Evolutionary conservation across 1,284 basidiomycete genomes (phyloP), one percentile per base, ranked within the genome.

Genomic region (Fistulinella staudtii): DNA sequence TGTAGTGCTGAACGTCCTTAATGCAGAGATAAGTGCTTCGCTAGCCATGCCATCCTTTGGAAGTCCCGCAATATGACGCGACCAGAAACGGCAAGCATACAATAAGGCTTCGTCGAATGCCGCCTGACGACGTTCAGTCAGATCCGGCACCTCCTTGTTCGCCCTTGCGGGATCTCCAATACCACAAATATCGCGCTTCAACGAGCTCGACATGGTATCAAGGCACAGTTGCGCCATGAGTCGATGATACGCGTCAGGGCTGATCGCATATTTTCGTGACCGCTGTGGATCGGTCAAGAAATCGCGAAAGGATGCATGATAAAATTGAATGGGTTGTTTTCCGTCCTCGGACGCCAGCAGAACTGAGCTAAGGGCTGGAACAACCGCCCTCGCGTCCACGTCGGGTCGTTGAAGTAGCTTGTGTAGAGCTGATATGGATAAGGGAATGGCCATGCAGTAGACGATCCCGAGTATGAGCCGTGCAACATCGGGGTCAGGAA

Each of bases 61-160:
- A 6, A 60, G 45, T 15, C 38, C 51, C 2, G 43, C 33, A 2
- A 61, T 52, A 41, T 58, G 57, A 30, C 22, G 49, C 0, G 55
- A 47, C 59, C 57, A 58, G 20, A 49, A 55, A 4, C 46, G 52
- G 29, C 59, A 58, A 8, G 59, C 49, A 3, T 61, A 61, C 11
- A 28, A 33, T n/a, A 55, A 41, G 2, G 54, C 50, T 35, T 50
- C 57, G n/a, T n/a, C n/a, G n/a, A n/a, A n/a, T n/a, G n/a, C n/a
- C n/a, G n/a, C n/a, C n/a, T n/a, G n/a, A n/a, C 52, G 45, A 21
- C 51, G 52, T 20, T 49, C 52, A 21, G 15, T 15, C 17, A 60
- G 57, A 45, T 61, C 58, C 0, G 23, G 25, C 34, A 58, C 15
- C 8, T 61, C 57, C 10, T 4, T 38, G 30, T 58, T 61, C 5